Evolutionary conservation across 2,329 filamentous ascomycete genomes (phyloP).

Genomic region (Fusarium aywerte): DNA sequence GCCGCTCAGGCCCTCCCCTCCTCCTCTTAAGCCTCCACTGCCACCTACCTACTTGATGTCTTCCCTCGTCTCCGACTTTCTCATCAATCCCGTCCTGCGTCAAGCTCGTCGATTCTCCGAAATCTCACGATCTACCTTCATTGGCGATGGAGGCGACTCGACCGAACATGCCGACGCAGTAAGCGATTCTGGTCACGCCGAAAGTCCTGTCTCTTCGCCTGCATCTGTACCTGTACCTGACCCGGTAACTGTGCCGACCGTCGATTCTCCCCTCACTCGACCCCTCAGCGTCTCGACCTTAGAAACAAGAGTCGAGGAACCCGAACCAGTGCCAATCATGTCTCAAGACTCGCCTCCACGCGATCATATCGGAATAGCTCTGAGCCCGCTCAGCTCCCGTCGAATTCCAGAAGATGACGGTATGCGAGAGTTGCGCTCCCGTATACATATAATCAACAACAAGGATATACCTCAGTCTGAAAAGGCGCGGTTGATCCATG

Average conservation of each 20-base stretch:
- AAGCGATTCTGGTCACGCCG: slow-evolving; percentile 33
- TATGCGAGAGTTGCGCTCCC: slow-evolving; percentile 73
- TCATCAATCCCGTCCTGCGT: slow-evolving; percentile 73
- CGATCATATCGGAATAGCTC: slow-evolving; percentile 51
- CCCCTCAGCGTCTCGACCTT: slow-evolving; percentile 51
- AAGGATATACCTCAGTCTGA: slow-evolving; percentile 67
- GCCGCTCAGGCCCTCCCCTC: slow-evolving; percentile 32
- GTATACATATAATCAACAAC: slow-evolving; percentile 75
- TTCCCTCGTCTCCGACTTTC: slow-evolving; percentile 71
- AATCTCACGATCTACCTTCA: slow-evolving; percentile 55
- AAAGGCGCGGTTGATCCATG: slow-evolving; percentile 78
- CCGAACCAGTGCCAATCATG: slow-evolving; percentile 32
- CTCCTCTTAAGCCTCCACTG: slow-evolving; percentile 20
- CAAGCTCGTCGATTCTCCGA: slow-evolving; percentile 73
- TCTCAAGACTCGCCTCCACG: slow-evolving; percentile 42
- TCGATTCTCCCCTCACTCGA: slow-evolving; percentile 45
- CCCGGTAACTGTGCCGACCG: slow-evolving; percentile 30
- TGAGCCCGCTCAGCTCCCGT: slow-evolving; percentile 47
- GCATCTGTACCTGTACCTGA: slow-evolving; percentile 13
- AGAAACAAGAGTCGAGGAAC: slow-evolving; percentile 50
- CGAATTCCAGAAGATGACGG: slow-evolving; percentile 80
- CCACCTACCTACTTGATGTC: slow-evolving; percentile 59
- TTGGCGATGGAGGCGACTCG: slow-evolving; percentile 50
- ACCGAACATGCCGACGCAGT: slow-evolving; percentile 37
- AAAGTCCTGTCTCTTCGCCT: slow-evolving; percentile 34